Evolutionary conservation across 208 protist genomes (phyloP).

Genomic region (Phytomonas francai): DNA sequence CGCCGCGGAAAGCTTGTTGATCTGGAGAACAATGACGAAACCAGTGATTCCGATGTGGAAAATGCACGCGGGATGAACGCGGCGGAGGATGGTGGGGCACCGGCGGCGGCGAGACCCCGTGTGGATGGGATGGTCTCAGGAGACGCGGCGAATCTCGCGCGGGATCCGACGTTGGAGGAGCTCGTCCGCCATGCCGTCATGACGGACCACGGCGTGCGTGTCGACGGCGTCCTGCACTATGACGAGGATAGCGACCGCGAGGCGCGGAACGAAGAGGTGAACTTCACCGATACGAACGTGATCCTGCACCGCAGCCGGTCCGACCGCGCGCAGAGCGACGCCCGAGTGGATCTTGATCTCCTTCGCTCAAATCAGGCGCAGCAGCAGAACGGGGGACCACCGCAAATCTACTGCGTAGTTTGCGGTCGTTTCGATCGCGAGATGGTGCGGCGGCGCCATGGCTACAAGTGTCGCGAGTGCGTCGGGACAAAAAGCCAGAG

Average conservation of each 20-base stretch:
- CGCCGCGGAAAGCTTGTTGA: constrained; percentile 69
- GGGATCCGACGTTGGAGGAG: constrained; percentile 65
- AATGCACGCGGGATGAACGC: constrained; percentile 12
- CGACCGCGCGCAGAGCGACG: constrained; percentile 28
- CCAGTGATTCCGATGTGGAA: constrained; percentile 26
- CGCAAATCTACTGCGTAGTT: constrained; percentile 74
- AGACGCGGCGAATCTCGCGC: constrained; percentile 27
- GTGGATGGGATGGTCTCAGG: constrained; percentile 12
- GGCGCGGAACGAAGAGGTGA: constrained; percentile 56
- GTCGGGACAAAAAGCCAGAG: constrained; percentile 66
- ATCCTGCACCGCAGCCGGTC: constrained; percentile 47
- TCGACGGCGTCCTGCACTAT: constrained; percentile 62
- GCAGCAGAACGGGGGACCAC: constrained; percentile 17
- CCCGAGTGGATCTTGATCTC: constrained; percentile 57
- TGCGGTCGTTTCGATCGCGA: constrained; percentile 74
- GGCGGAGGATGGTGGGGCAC: constrained; percentile 10
- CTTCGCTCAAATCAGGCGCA: constrained; percentile 48
- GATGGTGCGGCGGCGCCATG: constrained; percentile 64
- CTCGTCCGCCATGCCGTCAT: constrained; percentile 64
- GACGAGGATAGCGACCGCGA: constrained; percentile 73
- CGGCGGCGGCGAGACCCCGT: not conserved
- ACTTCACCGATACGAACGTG: constrained; percentile 67
- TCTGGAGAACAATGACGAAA: constrained; percentile 59
- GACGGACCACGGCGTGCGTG: constrained; percentile 54
- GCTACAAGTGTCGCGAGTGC: constrained; percentile 76